Conservation (phyloP, 2,329 filamentous ascomycete genomes). For the Pseudocercospora fuligena region DNA sequence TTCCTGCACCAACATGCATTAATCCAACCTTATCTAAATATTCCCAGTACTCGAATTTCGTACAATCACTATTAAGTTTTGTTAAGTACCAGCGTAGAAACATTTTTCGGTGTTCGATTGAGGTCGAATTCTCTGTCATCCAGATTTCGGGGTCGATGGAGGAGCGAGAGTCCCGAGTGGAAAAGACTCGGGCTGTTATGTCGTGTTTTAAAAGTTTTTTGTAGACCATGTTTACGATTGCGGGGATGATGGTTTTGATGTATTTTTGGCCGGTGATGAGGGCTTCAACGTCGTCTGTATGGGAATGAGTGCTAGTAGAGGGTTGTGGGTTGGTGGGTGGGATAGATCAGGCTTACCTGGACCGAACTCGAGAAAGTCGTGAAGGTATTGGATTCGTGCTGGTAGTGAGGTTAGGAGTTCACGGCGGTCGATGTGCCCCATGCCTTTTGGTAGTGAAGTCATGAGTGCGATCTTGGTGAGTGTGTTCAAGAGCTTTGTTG, state of each 20-base stretch:
- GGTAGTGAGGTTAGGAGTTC: slow-evolving; percentile 74
- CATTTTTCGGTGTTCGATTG: slow-evolving; percentile 78
- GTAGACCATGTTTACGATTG: slow-evolving; percentile 84
- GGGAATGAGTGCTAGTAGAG: not conserved
- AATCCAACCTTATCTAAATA: slow-evolving; percentile 83
- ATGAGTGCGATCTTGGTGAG: not conserved
- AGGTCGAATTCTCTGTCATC: slow-evolving; percentile 70
- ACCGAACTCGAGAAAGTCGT: slow-evolving; percentile 75
- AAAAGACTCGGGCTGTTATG: slow-evolving; percentile 79
- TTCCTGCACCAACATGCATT: slow-evolving; percentile 80
- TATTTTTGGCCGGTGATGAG: slow-evolving; percentile 73
- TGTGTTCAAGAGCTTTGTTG: not conserved
- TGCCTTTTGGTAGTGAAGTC: slow-evolving; percentile 28
- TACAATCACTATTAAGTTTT: slow-evolving; percentile 75
- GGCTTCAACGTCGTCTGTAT: slow-evolving; percentile 72
- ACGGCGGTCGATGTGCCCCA: slow-evolving; percentile 69
- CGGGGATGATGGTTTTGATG: slow-evolving; percentile 80
- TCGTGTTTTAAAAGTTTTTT: slow-evolving; percentile 80
- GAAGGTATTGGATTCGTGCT: slow-evolving; percentile 71
- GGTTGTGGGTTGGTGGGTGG: too few relatives aligned
- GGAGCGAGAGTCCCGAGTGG: slow-evolving; percentile 63
- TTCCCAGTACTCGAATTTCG: slow-evolving; percentile 78
- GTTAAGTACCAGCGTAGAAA: slow-evolving; percentile 76
- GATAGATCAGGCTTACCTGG: slow-evolving; percentile 19
- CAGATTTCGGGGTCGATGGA: slow-evolving; percentile 69